These are phyloP conservation scores for Colletotrichum melonis DNA, from an alignment of 2,329 filamentous ascomycete species.

Conservation along the genomic window DNA sequence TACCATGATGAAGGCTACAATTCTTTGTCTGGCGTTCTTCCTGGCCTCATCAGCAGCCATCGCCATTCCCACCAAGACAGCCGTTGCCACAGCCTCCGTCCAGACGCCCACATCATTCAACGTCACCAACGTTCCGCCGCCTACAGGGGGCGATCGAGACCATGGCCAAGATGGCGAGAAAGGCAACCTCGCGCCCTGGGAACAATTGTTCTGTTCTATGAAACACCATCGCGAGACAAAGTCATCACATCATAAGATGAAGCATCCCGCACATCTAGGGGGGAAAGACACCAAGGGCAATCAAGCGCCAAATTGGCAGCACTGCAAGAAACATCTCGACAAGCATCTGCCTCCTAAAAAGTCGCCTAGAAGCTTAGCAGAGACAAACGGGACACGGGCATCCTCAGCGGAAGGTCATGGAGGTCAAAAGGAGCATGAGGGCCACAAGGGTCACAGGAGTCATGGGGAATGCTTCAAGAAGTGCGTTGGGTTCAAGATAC, in stretches of 20 bases:
- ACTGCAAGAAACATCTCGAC: neutral
- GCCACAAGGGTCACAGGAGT: neutral
- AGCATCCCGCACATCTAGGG: neutral
- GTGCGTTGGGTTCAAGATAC: neutral
- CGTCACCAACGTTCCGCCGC: neutral
- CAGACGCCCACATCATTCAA: neutral
- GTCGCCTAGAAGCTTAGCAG: neutral
- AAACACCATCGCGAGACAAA: neutral
- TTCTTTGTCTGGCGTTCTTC: neutral
- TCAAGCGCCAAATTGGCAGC: neutral
- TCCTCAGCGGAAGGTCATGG: neutral
- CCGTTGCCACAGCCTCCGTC: neutral
- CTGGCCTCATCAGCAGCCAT: neutral
- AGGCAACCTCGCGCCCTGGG: neutral
- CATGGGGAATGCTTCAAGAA: neutral
- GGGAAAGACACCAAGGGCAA: neutral
- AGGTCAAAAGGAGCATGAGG: neutral
- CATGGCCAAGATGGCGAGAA: neutral
- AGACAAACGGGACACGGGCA: neutral
- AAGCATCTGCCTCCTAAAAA: neutral
- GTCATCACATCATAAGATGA: neutral
- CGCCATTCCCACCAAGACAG: neutral
- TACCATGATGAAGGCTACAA: neutral
- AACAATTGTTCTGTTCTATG: neutral
- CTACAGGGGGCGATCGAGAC: neutral